Conservation (phyloP, 495 filamentous ascomycete genomes). For the Tuber indicum region DNA sequence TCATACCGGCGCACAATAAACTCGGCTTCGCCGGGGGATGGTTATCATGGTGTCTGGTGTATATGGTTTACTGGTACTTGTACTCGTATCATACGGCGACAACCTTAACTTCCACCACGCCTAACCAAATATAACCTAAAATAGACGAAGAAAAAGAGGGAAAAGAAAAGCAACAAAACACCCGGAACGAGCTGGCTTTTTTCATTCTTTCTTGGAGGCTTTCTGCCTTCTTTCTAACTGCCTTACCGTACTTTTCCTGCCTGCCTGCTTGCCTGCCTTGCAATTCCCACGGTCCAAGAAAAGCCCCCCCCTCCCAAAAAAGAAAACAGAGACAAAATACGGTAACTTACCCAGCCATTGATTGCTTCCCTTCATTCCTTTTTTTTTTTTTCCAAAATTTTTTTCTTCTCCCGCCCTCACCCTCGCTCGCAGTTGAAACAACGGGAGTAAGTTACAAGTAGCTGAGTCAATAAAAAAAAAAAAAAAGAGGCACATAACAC, state of each 20-base stretch:
- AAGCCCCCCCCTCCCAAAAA: not conserved
- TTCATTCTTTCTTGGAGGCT: not conserved
- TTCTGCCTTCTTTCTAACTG: constrained; percentile 3
- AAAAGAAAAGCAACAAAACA: not conserved
- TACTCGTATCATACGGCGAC: not conserved
- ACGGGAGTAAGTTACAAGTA: not conserved
- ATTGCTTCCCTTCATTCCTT: not conserved
- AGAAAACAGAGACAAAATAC: not conserved
- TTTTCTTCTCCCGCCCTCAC: not conserved
- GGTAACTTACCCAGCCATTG: not conserved
- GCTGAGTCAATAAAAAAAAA: constrained; percentile 2
- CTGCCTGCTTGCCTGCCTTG: not conserved
- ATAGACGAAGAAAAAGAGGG: not conserved
- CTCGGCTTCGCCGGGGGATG: not conserved
- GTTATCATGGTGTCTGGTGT: not conserved
- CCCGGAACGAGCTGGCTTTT: not conserved
- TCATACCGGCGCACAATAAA: not conserved
- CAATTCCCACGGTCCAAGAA: not conserved
- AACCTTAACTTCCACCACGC: not conserved
- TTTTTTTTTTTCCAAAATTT: not conserved
- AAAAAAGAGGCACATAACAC: not conserved
- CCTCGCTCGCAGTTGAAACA: not conserved
- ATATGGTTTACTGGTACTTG: too few relatives aligned
- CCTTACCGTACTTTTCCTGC: too few relatives aligned
- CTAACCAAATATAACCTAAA: not conserved